phyloP scores from a whole-genome alignment of 78 protist species.

The Pigoraptor vietnamica region DNA sequence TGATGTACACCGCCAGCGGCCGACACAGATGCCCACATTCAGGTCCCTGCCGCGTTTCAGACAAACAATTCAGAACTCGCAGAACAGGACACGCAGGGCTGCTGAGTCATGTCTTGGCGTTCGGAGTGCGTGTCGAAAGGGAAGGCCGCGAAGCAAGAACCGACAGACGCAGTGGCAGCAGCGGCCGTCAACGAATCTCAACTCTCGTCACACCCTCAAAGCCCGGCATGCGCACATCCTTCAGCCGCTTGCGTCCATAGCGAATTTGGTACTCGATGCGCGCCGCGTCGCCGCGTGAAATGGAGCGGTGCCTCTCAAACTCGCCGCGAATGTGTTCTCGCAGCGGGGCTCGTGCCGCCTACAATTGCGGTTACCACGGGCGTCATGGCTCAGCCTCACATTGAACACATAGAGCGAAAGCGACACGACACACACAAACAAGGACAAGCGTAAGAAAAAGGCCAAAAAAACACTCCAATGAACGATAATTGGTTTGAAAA shows the following conservation, averaged over 20 bases:
- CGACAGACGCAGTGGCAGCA: too few relatives aligned
- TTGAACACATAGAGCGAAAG: not conserved
- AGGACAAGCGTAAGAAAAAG: not conserved
- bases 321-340: not conserved
- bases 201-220: not conserved
- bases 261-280: not conserved
- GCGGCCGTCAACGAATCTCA: not conserved
- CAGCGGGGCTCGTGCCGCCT: not conserved
- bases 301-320: not conserved
- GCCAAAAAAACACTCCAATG: not conserved
- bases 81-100: too few relatives aligned
- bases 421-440: not conserved
- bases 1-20: too few relatives aligned
- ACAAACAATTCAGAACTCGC: too few relatives aligned
- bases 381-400: not conserved
- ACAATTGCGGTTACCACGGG: not conserved
- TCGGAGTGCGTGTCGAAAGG: too few relatives aligned
- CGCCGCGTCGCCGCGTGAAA: not conserved
- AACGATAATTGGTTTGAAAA: too few relatives aligned
- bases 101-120: too few relatives aligned
- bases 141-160: too few relatives aligned
- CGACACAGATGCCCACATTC: too few relatives aligned
- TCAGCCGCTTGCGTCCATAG: not conserved
- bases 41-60: too few relatives aligned
- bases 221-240: not conserved